Evolutionary conservation across 805 yeast species (phyloP).

Genomic region (Barnettozyma sp.): DNA sequence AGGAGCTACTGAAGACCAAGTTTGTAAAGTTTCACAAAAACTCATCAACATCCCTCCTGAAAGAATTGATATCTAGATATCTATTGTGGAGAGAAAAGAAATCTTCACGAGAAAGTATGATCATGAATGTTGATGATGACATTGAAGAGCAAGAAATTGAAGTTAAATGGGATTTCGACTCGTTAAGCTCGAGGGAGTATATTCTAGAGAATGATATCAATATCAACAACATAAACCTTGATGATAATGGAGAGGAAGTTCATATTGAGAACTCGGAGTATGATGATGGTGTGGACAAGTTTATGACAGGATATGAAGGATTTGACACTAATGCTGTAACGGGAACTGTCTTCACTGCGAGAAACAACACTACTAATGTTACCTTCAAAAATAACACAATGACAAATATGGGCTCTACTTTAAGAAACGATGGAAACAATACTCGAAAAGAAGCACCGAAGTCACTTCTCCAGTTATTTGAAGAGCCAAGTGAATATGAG

Average conservation of each 20-base stretch:
- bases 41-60: conserved; percentile 51
- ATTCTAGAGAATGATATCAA: conserved; percentile 64
- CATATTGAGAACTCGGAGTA: conserved; percentile 18
- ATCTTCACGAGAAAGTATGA: conserved; percentile 45
- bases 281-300: conserved; percentile 26
- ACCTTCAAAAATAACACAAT: conserved; percentile 27
- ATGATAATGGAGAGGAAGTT: conserved; percentile 16
- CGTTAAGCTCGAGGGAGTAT: conserved; percentile 66
- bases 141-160: conserved; percentile 34
- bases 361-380: conserved; percentile 14
- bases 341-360: conserved; percentile 15
- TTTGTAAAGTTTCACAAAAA: conserved; percentile 60
- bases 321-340: conserved; percentile 7
- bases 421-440: conserved; percentile 22
- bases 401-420: conserved; percentile 23
- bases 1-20: conserved; percentile 68
- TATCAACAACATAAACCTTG: conserved; percentile 29
- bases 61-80: conserved; percentile 70
- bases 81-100: conserved; percentile 68
- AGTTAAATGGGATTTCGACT: conserved; percentile 87
- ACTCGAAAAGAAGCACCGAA: conserved; percentile 55
- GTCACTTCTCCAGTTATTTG: conserved; percentile 65
- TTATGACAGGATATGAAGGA: conserved; percentile 23
- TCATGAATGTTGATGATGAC: conserved; percentile 35
- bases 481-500: conserved; percentile 36